A percentile compares a stretch with the other conserved stretches of the same genome.
Evolutionary conservation across 2,329 filamentous ascomycete species (phyloP).

Genomic region (Colletotrichum sp.): DNA sequence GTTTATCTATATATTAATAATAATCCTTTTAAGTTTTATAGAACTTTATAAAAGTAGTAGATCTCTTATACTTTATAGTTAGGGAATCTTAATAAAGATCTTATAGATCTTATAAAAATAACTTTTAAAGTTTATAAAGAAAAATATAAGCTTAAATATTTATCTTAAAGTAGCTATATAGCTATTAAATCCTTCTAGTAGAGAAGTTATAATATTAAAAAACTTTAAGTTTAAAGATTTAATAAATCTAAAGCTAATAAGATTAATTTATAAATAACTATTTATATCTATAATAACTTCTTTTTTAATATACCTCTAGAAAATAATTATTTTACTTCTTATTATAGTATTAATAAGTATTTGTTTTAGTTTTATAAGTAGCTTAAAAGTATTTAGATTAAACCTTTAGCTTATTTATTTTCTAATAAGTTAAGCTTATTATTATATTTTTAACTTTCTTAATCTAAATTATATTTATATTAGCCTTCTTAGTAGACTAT

Average conservation of each 20-base stretch:
- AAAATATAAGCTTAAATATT: not conserved
- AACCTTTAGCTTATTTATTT: not conserved
- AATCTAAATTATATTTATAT: not conserved
- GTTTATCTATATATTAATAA: not conserved
- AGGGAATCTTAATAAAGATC: not conserved
- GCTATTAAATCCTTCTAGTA: not conserved
- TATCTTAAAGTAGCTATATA: not conserved
- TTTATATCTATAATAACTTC: not conserved
- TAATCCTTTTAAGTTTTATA: not conserved
- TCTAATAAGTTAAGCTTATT: not conserved
- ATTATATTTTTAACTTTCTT: not conserved
- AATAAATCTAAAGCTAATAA: not conserved
- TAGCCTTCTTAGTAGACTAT: not conserved
- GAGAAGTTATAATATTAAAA: not conserved
- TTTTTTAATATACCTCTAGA: too few relatives aligned
- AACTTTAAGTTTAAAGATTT: not conserved
- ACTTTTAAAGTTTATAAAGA: not conserved
- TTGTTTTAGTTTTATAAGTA: too few relatives aligned
- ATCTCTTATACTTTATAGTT: not conserved
- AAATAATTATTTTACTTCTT: too few relatives aligned
- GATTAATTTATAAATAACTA: not conserved
- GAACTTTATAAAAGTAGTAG: not conserved
- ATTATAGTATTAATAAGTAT: too few relatives aligned
- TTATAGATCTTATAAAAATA: not conserved
- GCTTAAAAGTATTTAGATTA: fast-evolving